Base-by-base conservation (phyloP, 1,284 basidiomycete species). In the Pseudozyma pruni region DNA sequence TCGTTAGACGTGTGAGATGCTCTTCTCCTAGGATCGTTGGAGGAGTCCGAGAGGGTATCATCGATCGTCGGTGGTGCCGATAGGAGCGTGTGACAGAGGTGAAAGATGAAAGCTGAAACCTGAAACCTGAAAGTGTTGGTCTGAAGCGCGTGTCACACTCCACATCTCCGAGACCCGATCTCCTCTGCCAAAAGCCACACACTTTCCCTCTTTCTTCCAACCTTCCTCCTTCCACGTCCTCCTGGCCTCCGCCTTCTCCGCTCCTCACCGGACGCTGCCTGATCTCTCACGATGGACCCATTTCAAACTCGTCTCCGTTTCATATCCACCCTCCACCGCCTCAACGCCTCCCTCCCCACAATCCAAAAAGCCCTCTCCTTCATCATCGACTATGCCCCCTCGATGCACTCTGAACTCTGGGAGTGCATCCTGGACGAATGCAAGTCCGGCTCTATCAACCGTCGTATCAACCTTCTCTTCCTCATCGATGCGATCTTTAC, bases 381-480 rank as follows among this genome's bases (percentile, higher is more conserved):
- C 79, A 91, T 92, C 2, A 85, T 95, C 62, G 93, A 93, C 81
- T 89, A 92, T 81, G 93, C 90, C 53, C 84, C 89, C 1, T 85
- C 91, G 60, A 91, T 91, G 10, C 52, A 53, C 33, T 91, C 95
- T 73, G 93, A 96, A 81, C 84, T 98, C 4, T 97, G 94, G 94
- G 93, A 94, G 71, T 96, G 93, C 78, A 88, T 96, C 44, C 84
- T 93, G 19, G 92, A 95, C 79, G 91, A 95, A 84, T 92, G 90
- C 80, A 93, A 92, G 10, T 16, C 42, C 86, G 92, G 90, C 35
- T 89, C 90, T 1, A 88, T 96, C 37, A 96, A 96, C 82, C 88
- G 90, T 20, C 88, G 92, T 17, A 94, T 97, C 78, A 96, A 96
- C 83, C 90, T 96, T 59, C 85, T 97, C 0, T 94, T 96, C 83